phyloP scores from a whole-genome alignment of 768 basidiomycete genomes.

The Lactarius deliciosus region DNA sequence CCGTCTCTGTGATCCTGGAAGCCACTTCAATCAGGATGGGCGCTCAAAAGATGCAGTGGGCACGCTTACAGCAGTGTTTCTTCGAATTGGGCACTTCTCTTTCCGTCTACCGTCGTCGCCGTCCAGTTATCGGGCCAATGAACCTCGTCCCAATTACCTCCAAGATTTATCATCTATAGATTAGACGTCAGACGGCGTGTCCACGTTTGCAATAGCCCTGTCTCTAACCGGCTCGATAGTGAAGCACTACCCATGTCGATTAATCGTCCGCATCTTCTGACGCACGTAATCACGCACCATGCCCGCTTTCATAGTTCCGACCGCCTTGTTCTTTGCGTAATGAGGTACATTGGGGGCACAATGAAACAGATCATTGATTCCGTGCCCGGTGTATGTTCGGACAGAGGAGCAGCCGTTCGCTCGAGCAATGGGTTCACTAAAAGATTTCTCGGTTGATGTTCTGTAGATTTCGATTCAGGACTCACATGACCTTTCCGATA shows the following conservation, averaged over 20 bases:
- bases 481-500: constrained; percentile 82
- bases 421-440: constrained; percentile 81
- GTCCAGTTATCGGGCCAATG: constrained; percentile 99
- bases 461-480: constrained; percentile 30
- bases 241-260: constrained; percentile 43
- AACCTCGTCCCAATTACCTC: constrained; percentile 68
- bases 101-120: constrained; percentile 88
- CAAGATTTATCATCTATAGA: constrained; percentile 87
- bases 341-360: constrained; percentile 85
- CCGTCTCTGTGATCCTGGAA: constrained; percentile 83
- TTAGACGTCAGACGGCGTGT: constrained; percentile 22
- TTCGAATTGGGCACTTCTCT: constrained; percentile 93
- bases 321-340: constrained; percentile 91
- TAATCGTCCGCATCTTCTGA: constrained; percentile 11
- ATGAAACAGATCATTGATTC: constrained; percentile 87
- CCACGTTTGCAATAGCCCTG: constrained; percentile 10
- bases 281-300: constrained; percentile 63
- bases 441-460: background rate
- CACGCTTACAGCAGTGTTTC: constrained; percentile 86
- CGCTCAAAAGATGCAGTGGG: constrained; percentile 4
- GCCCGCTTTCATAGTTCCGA: constrained; percentile 91
- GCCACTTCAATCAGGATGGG: constrained; percentile 29
- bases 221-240: constrained; percentile 74
- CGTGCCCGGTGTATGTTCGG: constrained; percentile 89
- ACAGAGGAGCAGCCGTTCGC: constrained; percentile 87